These are phyloP conservation scores for Vitis riparia DNA, from an alignment of 164 flowering plant genomes.

Conservation along the genomic window DNA sequence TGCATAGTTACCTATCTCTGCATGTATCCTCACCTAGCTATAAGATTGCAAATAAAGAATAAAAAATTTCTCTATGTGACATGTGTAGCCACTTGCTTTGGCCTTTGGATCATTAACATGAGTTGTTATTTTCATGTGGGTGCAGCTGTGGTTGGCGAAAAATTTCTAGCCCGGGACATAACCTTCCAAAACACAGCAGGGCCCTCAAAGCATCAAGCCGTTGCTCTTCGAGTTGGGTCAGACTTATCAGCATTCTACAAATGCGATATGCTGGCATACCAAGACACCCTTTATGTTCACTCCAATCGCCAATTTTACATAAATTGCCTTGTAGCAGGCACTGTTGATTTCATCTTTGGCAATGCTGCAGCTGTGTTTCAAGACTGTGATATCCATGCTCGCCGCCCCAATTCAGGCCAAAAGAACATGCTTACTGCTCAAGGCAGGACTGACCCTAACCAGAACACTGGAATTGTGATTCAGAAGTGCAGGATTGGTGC, in stretches of 20 bases:
- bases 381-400: conserved; percentile 71
- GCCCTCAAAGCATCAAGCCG: conserved; percentile 84
- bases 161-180: conserved; percentile 72
- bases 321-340: conserved; percentile 57
- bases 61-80: no score
- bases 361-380: conserved; percentile 69
- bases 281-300: conserved; percentile 88
- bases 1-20: no score
- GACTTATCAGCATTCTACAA: conserved; percentile 80
- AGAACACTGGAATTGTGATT: conserved; percentile 77
- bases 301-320: conserved; percentile 71
- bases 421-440: conserved; percentile 81
- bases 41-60: no score
- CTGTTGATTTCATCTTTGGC: conserved; percentile 87
- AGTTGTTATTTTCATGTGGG: neutral
- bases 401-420: conserved; percentile 61
- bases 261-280: conserved; percentile 74
- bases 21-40: no score
- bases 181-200: conserved; percentile 87
- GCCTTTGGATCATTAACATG: neutral
- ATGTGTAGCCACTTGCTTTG: no score
- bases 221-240: conserved; percentile 75
- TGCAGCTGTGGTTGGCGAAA: conserved; percentile 69
- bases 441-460: conserved; percentile 74
- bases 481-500: conserved; percentile 67